Conservation (phyloP, 768 basidiomycete genomes). For the Sistotremastrum niveocremeum region DNA sequence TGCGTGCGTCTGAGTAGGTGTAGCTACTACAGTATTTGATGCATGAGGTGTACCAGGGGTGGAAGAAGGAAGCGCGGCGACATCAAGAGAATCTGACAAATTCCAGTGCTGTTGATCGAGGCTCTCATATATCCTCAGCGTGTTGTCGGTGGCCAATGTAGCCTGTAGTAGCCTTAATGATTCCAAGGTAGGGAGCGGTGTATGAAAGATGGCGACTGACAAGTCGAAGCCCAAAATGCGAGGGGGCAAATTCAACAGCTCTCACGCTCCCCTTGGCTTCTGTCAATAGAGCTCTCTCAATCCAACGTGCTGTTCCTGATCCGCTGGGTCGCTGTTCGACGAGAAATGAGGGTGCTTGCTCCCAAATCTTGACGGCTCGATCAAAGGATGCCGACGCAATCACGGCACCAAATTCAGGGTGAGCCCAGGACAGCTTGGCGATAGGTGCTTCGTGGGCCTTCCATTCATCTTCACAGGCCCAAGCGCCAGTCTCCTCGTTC, state of each 20-base stretch:
- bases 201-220: conserved; percentile 28
- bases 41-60: conserved; percentile 28
- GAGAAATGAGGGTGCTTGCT: conserved; percentile 33
- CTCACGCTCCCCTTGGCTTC: conserved; percentile 84
- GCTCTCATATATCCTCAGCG: conserved; percentile 83
- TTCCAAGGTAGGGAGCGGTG: not conserved
- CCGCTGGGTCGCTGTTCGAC: conserved; percentile 17
- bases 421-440: conserved; percentile 76
- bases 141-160: conserved; percentile 76
- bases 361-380: conserved; percentile 88
- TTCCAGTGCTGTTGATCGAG: conserved; percentile 75
- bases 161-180: conserved; percentile 35
- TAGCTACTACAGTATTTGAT: conserved; percentile 49
- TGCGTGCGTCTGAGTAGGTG: conserved; percentile 49
- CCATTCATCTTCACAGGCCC: conserved; percentile 83
- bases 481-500: conserved; percentile 46
- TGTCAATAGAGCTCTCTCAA: conserved; percentile 55
- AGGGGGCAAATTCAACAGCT: conserved; percentile 76
- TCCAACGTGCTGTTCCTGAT: conserved; percentile 39
- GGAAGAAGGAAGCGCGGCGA: conserved; percentile 37
- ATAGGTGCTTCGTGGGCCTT: conserved; percentile 97
- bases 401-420: conserved; percentile 82
- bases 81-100: conserved; percentile 64
- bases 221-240: conserved; percentile 78
- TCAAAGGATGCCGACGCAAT: conserved; percentile 85